Percentiles rank a stretch among this genome's conserved stretches.
phyloP scores from a whole-genome alignment of 352 stramenopile species.

The Peronospora farinosa region DNA sequence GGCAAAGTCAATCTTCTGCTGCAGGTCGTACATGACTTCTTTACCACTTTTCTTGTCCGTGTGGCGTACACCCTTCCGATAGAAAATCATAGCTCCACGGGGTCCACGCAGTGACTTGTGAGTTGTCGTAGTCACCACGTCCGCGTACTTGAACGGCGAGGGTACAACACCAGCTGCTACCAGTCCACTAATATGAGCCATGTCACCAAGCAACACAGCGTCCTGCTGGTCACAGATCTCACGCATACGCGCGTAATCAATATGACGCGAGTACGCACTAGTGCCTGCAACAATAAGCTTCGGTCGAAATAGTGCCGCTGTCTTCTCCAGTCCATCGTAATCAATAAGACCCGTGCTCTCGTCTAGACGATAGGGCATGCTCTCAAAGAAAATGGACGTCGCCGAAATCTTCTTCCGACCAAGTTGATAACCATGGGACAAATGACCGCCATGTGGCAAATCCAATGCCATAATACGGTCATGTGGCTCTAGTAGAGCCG shows the following conservation, averaged over 20 bases:
- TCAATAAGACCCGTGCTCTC: constrained; percentile 96
- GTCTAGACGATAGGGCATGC: constrained; percentile 97
- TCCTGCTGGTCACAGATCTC: constrained; percentile 92
- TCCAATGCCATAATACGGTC: constrained; percentile 99
- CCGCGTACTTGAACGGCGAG: constrained; percentile 95
- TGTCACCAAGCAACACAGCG: constrained; percentile 96
- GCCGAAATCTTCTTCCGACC: constrained; percentile 98
- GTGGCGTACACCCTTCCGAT: constrained; percentile 91
- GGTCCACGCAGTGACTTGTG: constrained; percentile 99
- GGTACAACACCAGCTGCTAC: constrained; percentile 94
- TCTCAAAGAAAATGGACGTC: constrained; percentile 99
- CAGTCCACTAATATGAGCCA: constrained; percentile 99
- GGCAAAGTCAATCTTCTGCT: constrained; percentile 98
- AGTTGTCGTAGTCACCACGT: constrained; percentile 99
- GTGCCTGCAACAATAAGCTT: constrained; percentile 98
- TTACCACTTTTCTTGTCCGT: constrained; percentile 94
- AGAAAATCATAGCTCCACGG: constrained; percentile 99
- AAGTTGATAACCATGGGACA: constrained; percentile 98
- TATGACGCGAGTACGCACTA: constrained; percentile 97
- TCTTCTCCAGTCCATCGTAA: constrained; percentile 97
- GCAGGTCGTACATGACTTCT: constrained; percentile 90
- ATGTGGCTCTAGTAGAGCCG: constrained; percentile 95
- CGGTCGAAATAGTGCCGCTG: constrained; percentile 89
- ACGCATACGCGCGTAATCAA: constrained; percentile 98
- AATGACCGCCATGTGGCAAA: constrained; percentile 96